Conservation (phyloP, 2,329 filamentous ascomycete species). For the Apiospora hydei region DNA sequence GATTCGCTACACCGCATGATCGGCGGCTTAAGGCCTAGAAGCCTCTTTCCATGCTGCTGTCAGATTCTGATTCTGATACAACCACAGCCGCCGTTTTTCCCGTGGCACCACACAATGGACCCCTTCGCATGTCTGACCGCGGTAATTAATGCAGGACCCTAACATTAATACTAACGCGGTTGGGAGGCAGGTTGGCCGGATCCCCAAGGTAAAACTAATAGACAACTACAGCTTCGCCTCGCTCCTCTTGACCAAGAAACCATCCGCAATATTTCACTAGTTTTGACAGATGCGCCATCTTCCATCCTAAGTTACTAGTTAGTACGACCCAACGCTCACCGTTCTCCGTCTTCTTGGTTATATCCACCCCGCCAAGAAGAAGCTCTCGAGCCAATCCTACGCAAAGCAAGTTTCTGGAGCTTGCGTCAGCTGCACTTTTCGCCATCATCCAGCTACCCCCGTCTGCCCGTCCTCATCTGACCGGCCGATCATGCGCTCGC, state of each 20-base stretch:
- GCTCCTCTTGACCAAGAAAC: neutral
- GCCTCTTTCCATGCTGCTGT: neutral
- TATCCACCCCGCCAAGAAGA: slow-evolving; percentile 15
- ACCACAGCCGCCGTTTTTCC: neutral
- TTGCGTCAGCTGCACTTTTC: neutral
- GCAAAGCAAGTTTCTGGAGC: neutral
- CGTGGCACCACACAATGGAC: slow-evolving; percentile 1
- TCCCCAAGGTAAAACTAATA: neutral
- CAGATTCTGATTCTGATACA: slow-evolving; percentile 1
- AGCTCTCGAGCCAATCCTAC: slow-evolving; percentile 14
- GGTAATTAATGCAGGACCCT: neutral
- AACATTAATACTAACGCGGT: neutral
- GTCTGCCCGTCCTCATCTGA: neutral
- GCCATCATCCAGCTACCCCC: neutral
- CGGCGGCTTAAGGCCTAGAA: neutral
- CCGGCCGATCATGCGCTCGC: slow-evolving; percentile 16
- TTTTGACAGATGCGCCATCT: slow-evolving; percentile 3
- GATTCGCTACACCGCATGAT: slow-evolving; percentile 12
- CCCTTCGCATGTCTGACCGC: neutral
- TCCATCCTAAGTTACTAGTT: neutral
- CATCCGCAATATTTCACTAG: neutral
- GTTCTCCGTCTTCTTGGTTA: neutral
- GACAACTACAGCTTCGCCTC: neutral
- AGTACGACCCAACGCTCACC: neutral
- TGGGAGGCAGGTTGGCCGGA: neutral